Evolutionary conservation across 140 eudicot species (phyloP).

Genomic region (Erigeron philadelphicus): DNA sequence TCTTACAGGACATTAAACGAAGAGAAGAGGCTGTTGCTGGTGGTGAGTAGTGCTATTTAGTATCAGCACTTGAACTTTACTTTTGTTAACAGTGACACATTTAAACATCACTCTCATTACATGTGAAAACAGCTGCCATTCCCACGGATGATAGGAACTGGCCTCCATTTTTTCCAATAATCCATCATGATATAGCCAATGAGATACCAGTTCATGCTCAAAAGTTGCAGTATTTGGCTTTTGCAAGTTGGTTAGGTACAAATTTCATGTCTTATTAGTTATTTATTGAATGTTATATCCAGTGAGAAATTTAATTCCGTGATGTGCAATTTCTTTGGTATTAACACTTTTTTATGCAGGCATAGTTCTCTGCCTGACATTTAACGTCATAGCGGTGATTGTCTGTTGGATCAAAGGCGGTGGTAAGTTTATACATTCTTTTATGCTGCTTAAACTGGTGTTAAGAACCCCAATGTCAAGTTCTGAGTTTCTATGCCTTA

Average conservation of each 20-base stretch:
- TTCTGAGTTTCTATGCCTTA: constrained; percentile 14
- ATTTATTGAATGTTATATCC: not conserved
- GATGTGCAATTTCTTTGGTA: not conserved
- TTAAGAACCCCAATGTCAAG: constrained; percentile 5
- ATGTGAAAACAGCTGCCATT: constrained; percentile 55
- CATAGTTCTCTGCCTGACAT: constrained; percentile 74
- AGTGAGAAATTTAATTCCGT: not conserved
- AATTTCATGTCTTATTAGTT: not conserved
- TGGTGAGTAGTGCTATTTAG: constrained; percentile 41
- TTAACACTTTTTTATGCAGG: constrained; percentile 44
- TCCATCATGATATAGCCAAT: constrained; percentile 94
- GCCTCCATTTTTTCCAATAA: constrained; percentile 94
- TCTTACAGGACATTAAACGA: constrained; percentile 70
- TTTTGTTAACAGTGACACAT: not conserved
- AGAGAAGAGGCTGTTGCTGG: constrained; percentile 82
- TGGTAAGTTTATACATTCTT: constrained; percentile 43
- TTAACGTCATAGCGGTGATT: constrained; percentile 68
- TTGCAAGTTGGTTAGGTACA: constrained; percentile 89
- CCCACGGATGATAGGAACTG: constrained; percentile 77
- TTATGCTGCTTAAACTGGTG: not conserved
- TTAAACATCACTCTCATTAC: constrained; percentile 12
- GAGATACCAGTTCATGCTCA: constrained; percentile 99
- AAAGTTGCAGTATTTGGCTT: constrained; percentile 70
- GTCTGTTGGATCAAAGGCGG: constrained; percentile 91
- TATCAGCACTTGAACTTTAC: constrained; percentile 12